Evolutionary conservation across 768 basidiomycete species (phyloP).

Genomic region (Candolleomyces aberdarensis): DNA sequence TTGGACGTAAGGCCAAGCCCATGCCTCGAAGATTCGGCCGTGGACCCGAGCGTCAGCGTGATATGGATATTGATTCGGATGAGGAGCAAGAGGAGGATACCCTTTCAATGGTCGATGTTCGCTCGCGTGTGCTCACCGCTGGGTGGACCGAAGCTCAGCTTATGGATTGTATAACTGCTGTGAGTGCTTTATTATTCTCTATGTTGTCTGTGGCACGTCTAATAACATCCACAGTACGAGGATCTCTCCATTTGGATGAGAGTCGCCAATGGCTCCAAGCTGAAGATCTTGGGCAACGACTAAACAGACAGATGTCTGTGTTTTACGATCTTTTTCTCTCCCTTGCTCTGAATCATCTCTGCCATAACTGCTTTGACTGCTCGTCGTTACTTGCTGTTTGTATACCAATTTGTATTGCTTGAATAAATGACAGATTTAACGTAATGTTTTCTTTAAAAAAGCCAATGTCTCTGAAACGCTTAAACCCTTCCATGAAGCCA

Average conservation of each 20-base stretch:
- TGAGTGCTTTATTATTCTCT: constrained; percentile 34
- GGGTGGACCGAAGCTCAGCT: constrained; percentile 93
- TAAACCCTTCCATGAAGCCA: too few species aligned
- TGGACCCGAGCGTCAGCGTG: constrained; percentile 68
- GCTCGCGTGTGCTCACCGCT: constrained; percentile 77
- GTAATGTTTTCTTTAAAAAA: too few species aligned
- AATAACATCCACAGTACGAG: constrained; percentile 64
- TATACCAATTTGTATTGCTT: background rate
- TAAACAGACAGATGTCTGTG: constrained; percentile 13
- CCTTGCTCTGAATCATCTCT: constrained; percentile 9
- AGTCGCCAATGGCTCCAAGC: constrained; percentile 78
- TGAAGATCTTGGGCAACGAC: constrained; percentile 54
- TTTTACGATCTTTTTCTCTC: constrained; percentile 4
- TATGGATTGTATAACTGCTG: constrained; percentile 79
- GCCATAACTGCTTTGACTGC: background rate
- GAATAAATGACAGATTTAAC: too few species aligned
- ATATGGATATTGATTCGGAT: constrained; percentile 67
- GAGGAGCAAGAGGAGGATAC: constrained; percentile 68
- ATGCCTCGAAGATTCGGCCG: constrained; percentile 54
- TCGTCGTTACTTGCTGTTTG: background rate
- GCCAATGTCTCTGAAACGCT: too few species aligned
- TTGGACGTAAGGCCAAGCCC: constrained; percentile 33
- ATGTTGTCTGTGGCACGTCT: constrained; percentile 2
- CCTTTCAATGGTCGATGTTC: constrained; percentile 82
- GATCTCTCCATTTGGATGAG: constrained; percentile 76